Percentiles rank a stretch among this genome's conserved stretches.
Evolutionary conservation across 495 filamentous ascomycete genomes (phyloP).

Genomic region (Sordaria brevicollis): DNA sequence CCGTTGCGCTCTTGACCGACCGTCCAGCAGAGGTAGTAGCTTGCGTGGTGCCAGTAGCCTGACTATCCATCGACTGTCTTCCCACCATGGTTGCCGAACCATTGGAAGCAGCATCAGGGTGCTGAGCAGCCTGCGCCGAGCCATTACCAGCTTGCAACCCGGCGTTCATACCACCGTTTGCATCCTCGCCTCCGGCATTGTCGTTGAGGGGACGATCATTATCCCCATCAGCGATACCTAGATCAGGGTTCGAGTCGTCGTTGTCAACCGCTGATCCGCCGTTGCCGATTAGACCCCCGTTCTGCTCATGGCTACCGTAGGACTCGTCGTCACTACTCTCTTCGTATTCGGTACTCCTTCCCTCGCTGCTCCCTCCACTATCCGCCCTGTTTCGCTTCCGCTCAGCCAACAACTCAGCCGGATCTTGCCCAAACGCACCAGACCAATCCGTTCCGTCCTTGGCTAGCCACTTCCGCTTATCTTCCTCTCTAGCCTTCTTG

Average conservation of each 20-base stretch:
- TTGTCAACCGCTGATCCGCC: conserved; percentile 5
- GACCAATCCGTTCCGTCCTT: conserved; percentile 80
- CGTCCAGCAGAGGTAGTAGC: conserved; percentile 1
- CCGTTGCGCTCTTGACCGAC: conserved; percentile 4
- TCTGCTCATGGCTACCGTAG: neutral
- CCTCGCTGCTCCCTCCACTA: conserved; percentile 25
- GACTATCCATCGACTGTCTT: conserved; percentile 12
- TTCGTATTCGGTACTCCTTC: conserved; percentile 36
- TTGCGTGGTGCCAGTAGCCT: conserved; percentile 4
- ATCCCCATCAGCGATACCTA: conserved; percentile 36
- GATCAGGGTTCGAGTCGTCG: conserved; percentile 22
- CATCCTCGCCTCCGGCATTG: neutral
- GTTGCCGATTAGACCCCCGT: neutral
- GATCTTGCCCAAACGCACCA: conserved; percentile 68
- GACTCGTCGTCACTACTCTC: conserved; percentile 23
- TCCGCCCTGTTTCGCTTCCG: conserved; percentile 20
- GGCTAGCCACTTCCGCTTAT: conserved; percentile 67
- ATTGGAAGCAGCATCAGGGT: neutral
- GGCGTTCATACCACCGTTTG: conserved; percentile 2
- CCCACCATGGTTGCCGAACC: conserved; percentile 2
- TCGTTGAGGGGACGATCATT: neutral
- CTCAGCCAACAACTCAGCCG: conserved; percentile 25
- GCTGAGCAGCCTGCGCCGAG: neutral
- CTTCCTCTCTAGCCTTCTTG: conserved; percentile 52
- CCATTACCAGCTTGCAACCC: neutral